phyloP scores from a whole-genome alignment of 2,329 filamentous ascomycete genomes.

The Colletotrichum lindemuthianum region DNA sequence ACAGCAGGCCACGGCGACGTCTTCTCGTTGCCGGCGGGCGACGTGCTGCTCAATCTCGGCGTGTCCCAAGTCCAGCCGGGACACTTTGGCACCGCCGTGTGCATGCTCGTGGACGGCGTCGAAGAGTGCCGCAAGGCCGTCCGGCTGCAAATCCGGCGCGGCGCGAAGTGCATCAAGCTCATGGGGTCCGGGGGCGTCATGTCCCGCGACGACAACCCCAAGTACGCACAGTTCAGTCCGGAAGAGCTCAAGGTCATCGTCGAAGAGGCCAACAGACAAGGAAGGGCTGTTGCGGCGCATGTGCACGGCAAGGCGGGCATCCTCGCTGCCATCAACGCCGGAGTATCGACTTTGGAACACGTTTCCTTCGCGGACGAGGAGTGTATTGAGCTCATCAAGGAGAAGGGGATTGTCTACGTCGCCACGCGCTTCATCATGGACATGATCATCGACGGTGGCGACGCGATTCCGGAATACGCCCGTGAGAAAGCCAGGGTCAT shows the following conservation, averaged over 20 bases:
- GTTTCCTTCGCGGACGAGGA: slow-evolving; percentile 54
- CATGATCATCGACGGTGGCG: slow-evolving; percentile 44
- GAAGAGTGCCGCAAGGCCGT: slow-evolving; percentile 56
- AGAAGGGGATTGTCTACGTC: slow-evolving; percentile 49
- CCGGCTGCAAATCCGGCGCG: slow-evolving; percentile 54
- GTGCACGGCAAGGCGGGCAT: slow-evolving; percentile 60
- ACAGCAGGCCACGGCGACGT: slow-evolving; percentile 61
- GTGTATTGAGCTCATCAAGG: slow-evolving; percentile 50
- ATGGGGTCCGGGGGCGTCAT: slow-evolving; percentile 54
- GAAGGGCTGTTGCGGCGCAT: slow-evolving; percentile 54
- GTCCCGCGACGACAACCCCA: slow-evolving; percentile 52
- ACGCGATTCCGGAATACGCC: slow-evolving; percentile 45
- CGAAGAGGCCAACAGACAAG: slow-evolving; percentile 51
- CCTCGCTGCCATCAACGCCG: slow-evolving; percentile 54
- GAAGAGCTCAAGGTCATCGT: slow-evolving; percentile 55
- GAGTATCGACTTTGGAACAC: slow-evolving; percentile 59
- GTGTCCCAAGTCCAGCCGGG: slow-evolving; percentile 44
- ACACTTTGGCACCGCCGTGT: slow-evolving; percentile 43
- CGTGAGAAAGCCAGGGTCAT: slow-evolving; percentile 49
- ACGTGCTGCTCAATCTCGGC: slow-evolving; percentile 47
- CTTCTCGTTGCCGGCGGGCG: slow-evolving; percentile 49
- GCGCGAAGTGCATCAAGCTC: slow-evolving; percentile 61
- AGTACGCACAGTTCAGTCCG: slow-evolving; percentile 54
- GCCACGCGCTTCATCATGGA: slow-evolving; percentile 51
- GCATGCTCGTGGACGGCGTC: slow-evolving; percentile 55